These are phyloP conservation scores for Arachis stenosperma DNA, from an alignment of 306 rosid genomes.

Conservation along the genomic window DNA sequence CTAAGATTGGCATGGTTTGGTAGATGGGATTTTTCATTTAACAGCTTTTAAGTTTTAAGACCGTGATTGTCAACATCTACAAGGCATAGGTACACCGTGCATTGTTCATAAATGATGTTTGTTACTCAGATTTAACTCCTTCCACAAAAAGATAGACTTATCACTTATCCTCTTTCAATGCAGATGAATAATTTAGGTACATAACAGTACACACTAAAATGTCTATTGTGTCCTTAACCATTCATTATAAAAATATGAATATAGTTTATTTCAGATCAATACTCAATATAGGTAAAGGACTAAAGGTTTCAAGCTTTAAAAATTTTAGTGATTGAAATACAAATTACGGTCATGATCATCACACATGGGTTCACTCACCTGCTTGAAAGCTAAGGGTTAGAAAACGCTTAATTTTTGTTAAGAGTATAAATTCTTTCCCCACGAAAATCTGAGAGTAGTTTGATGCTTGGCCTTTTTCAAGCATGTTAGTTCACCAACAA, in stretches of 20 bases:
- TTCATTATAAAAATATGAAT: too few relatives aligned
- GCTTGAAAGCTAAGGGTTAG: conserved; percentile 11
- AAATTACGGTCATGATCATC: neutral
- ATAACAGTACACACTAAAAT: too few relatives aligned
- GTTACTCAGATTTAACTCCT: conserved; percentile 4
- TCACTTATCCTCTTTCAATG: too few relatives aligned
- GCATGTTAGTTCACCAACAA: conserved; percentile 46
- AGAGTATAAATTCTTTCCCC: conserved; percentile 17
- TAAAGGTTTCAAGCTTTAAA: neutral
- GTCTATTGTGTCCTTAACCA: neutral
- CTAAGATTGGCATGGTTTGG: conserved; percentile 14
- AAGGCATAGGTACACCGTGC: conserved; percentile 31
- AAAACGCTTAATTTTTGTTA: neutral
- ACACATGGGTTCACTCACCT: conserved; percentile 1
- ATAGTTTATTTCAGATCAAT: too few relatives aligned
- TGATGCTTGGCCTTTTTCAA: conserved; percentile 35
- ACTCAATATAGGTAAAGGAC: neutral
- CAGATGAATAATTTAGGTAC: too few relatives aligned
- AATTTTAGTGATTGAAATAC: neutral
- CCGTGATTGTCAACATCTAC: neutral
- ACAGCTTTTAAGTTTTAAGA: conserved; percentile 29
- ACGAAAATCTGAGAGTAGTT: conserved; percentile 22
- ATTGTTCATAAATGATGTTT: conserved; percentile 10
- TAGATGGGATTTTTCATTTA: conserved; percentile 33
- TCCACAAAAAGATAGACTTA: neutral